Evolutionary conservation across 768 basidiomycete genomes (phyloP).

Genomic region (Trametes cinnabarina): DNA sequence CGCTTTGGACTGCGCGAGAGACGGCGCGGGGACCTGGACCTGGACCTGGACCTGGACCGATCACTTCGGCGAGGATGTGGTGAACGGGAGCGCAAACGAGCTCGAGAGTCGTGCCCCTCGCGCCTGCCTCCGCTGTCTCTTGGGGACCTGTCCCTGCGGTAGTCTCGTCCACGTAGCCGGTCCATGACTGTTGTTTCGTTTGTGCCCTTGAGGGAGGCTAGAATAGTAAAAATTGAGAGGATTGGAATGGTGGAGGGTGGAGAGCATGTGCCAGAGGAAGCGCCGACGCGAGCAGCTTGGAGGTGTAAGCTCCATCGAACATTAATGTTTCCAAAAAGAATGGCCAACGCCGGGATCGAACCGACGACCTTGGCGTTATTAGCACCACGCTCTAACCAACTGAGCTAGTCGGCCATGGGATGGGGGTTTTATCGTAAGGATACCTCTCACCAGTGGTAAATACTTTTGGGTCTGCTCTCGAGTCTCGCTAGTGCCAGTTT

Average conservation of each 20-base stretch:
- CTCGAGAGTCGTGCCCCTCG: background rate
- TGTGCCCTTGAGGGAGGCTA: background rate
- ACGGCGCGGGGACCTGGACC: conserved; percentile 12
- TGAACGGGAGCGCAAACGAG: background rate
- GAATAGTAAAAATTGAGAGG: background rate
- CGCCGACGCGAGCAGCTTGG: background rate
- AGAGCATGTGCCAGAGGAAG: background rate
- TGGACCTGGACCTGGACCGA: conserved; percentile 9
- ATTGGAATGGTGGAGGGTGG: background rate
- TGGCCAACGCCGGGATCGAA: conserved; percentile 25
- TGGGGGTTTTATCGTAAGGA: too few species aligned
- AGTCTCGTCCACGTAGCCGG: background rate
- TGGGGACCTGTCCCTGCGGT: background rate
- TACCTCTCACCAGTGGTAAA: too few species aligned
- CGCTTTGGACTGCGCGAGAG: background rate
- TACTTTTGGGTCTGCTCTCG: too few species aligned
- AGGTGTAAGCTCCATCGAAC: too few species aligned
- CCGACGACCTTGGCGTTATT: conserved; percentile 40
- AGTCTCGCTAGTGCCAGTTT: too few species aligned
- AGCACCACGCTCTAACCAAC: conserved; percentile 93
- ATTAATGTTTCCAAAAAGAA: too few species aligned
- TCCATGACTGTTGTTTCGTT: too few species aligned
- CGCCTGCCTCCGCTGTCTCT: background rate
- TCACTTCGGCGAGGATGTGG: conserved; percentile 2
- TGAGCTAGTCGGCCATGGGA: conserved; percentile 79